Evolutionary conservation across 805 yeast genomes (phyloP).

Genomic region (Tanozyma kutaoensis): DNA sequence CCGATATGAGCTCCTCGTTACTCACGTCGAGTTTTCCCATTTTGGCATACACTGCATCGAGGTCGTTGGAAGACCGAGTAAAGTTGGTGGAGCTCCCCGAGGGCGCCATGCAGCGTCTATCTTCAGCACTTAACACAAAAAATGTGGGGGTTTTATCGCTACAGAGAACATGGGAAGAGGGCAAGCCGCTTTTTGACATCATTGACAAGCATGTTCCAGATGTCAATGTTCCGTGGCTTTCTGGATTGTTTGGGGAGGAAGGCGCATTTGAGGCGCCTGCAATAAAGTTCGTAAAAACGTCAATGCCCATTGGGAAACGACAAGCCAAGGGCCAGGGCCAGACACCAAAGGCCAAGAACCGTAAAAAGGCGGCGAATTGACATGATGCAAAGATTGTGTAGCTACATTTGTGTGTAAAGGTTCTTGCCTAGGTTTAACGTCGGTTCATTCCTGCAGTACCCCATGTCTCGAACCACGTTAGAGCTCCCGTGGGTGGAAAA

Average conservation of each 20-base stretch:
- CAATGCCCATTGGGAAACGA: constrained; percentile 24
- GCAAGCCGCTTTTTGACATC: constrained; percentile 13
- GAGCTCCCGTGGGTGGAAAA: constrained; percentile 71
- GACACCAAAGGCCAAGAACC: too few species aligned
- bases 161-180: constrained; percentile 12
- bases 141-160: constrained; percentile 22
- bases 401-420: too few species aligned
- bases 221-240: constrained; percentile 34
- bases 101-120: constrained; percentile 18
- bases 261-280: constrained; percentile 16
- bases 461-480: too few species aligned
- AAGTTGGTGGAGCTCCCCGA: constrained; percentile 51
- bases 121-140: constrained; percentile 14
- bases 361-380: too few species aligned
- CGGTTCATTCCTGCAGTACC: too few species aligned
- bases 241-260: constrained; percentile 11
- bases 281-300: constrained; percentile 30
- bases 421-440: too few species aligned
- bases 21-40: constrained; percentile 47
- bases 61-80: constrained; percentile 16
- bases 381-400: too few species aligned
- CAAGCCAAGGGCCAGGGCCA: too few species aligned
- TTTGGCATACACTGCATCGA: constrained; percentile 33
- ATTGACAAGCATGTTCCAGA: constrained; percentile 17
- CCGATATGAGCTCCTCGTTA: constrained; percentile 38